These are phyloP conservation scores for Clonostachys byssicola DNA, from an alignment of 2,329 filamentous ascomycete genomes.

Conservation along the genomic window DNA sequence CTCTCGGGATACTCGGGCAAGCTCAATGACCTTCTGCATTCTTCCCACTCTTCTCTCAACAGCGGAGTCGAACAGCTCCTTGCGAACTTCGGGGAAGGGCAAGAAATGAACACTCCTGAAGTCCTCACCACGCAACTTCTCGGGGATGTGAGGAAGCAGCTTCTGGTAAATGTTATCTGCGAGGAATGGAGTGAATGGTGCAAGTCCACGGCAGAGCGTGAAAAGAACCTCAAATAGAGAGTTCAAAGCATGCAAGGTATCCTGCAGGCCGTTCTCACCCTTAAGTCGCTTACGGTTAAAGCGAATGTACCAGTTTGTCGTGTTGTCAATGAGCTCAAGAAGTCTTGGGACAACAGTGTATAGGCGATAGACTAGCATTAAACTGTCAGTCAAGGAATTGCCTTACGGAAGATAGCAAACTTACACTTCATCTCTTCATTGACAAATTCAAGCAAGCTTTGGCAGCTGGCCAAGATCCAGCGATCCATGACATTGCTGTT, in stretches of 20 bases:
- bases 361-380: constrained; percentile 56
- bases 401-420: constrained; percentile 12
- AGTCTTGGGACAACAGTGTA: constrained; percentile 91
- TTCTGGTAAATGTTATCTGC: constrained; percentile 91
- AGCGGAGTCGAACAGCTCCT: constrained; percentile 81
- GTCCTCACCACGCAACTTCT: constrained; percentile 65
- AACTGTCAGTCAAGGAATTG: background rate
- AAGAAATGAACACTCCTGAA: constrained; percentile 89
- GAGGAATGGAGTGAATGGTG: constrained; percentile 93
- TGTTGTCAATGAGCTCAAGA: constrained; percentile 82
- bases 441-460: constrained; percentile 86
- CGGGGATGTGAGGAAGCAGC: constrained; percentile 76
- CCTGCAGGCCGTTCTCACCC: constrained; percentile 80
- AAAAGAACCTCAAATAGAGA: constrained; percentile 91
- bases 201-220: constrained; percentile 81
- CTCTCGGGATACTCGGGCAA: constrained; percentile 82
- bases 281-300: constrained; percentile 91
- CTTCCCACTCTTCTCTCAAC: constrained; percentile 83
- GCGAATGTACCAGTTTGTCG: constrained; percentile 98
- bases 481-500: constrained; percentile 93
- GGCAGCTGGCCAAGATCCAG: constrained; percentile 91
- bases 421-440: constrained; percentile 85
- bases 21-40: constrained; percentile 95
- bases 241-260: constrained; percentile 88
- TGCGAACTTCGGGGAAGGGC: constrained; percentile 79